A percentile compares a stretch with the other conserved stretches of the same genome.
These are phyloP conservation scores for Phlyctochytrium bullatum DNA, from an alignment of 192 early-diverging fungal species.

Conservation along the genomic window DNA sequence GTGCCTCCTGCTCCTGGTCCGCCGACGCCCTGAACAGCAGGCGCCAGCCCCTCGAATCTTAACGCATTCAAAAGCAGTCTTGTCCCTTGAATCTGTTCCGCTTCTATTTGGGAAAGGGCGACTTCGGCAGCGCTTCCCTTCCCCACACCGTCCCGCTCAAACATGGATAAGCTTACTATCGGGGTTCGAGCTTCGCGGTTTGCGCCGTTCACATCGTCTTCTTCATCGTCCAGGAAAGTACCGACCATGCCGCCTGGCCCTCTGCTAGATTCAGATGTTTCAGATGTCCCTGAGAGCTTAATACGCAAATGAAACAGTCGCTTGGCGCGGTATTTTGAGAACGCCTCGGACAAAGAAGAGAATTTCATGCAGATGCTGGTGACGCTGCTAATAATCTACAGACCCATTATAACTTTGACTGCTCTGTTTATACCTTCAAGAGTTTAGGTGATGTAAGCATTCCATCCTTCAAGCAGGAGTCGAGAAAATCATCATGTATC, in stretches of 20 bases:
- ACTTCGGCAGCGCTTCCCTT: not conserved
- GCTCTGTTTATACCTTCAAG: conserved; percentile 81
- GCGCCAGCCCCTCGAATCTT: not conserved
- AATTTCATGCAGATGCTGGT: not conserved
- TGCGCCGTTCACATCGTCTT: not conserved
- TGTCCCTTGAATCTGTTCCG: not conserved
- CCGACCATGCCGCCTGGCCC: not conserved
- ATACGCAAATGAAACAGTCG: too few relatives aligned
- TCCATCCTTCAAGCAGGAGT: conserved; percentile 85
- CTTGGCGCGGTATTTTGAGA: not conserved
- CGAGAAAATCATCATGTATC: conserved; percentile 79
- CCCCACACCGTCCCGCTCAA: not conserved
- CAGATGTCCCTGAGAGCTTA: too few relatives aligned
- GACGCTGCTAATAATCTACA: too few relatives aligned
- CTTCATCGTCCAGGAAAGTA: not conserved
- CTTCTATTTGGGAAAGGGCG: not conserved
- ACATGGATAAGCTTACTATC: too few relatives aligned
- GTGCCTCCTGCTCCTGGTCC: not conserved
- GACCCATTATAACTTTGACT: too few relatives aligned
- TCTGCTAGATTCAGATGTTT: too few relatives aligned
- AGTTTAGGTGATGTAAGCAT: conserved; percentile 82
- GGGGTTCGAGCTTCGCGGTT: not conserved
- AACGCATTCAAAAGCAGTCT: not conserved
- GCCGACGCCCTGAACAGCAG: not conserved
- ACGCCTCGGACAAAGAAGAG: not conserved